Evolutionary conservation across 2,329 filamentous ascomycete species (phyloP).

Genomic region (Fusarium austroafricanum): DNA sequence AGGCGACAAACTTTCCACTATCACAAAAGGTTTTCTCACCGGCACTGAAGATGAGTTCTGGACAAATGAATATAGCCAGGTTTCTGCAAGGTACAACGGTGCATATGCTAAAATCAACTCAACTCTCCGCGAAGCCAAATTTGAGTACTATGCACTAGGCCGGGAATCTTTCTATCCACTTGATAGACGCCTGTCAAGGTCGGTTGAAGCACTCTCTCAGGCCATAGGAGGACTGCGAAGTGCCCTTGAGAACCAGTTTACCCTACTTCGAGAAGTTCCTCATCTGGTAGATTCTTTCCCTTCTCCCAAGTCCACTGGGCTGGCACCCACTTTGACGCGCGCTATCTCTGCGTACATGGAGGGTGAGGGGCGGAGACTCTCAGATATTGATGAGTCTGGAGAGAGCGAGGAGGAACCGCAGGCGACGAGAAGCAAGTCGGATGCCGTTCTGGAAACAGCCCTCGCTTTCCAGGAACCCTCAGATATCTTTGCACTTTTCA

Average conservation of each 20-base stretch:
- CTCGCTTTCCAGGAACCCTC: conserved; percentile 70
- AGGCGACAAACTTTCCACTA: conserved; percentile 83
- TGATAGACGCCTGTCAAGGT: conserved; percentile 83
- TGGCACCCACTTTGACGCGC: conserved; percentile 46
- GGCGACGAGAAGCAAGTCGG: conserved; percentile 45
- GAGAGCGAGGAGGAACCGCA: conserved; percentile 64
- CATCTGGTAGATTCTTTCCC: conserved; percentile 22
- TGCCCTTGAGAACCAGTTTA: conserved; percentile 89
- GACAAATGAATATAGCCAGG: conserved; percentile 71
- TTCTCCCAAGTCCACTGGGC: conserved; percentile 30
- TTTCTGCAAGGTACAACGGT: conserved; percentile 72
- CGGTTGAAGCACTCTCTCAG: conserved; percentile 85
- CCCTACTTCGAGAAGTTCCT: conserved; percentile 75
- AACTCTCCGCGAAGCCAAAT: conserved; percentile 85
- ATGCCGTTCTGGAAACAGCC: conserved; percentile 45
- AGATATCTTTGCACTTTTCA: conserved; percentile 93
- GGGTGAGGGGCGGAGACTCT: conserved; percentile 61
- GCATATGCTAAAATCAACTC: conserved; percentile 78
- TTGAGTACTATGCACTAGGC: conserved; percentile 87
- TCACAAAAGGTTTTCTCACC: conserved; percentile 84
- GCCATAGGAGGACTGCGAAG: conserved; percentile 91
- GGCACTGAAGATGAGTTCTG: conserved; percentile 83
- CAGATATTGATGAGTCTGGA: conserved; percentile 73
- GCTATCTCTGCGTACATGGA: conserved; percentile 51
- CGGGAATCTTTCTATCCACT: conserved; percentile 82